Evolutionary conservation across 352 stramenopile species (phyloP), one percentile per base, ranked within the genome.

Genomic region (Pythium apleroticum): DNA sequence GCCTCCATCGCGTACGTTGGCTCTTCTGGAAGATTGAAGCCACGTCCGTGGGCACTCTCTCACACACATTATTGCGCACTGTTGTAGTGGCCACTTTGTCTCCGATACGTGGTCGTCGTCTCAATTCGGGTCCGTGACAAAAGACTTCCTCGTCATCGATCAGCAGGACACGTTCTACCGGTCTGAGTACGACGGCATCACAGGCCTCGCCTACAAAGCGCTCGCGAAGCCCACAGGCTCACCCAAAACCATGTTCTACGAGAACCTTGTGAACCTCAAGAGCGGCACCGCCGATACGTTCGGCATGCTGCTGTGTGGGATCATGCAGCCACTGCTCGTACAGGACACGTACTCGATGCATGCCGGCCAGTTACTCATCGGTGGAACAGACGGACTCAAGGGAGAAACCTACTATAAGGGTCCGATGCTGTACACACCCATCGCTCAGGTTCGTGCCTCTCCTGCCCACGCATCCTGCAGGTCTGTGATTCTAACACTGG

Each of bases 401-500:
- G 83, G 76, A 49, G 74, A 89, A 62, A 61, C 61, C 7, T 90
- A 88, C 57, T 91, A 89, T 55, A 75, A 57, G 0, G 86, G 80
- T 2, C 60, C 76, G n/a, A 90, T 95, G 69, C 65, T 91, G n/a
- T 93, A 90, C 62, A 86, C 86, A 3, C 86, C 86, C 1, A 87
- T 95, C 54, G 84, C 72, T 37, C 68, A 78, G 61, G 82, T 86
- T 54, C 28, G 71, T 48, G 20, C 20, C 7, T 28, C n/a, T 28
- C 33, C 14, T 30, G n/a, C n/a, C 52, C 8, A 17, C n/a, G 22
- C 12, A 19, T 5, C 48, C 27, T 39, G 0, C 25, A 31, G 27
- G 33, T 71, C 19, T 41, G 28, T 24, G 31, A 30, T 25, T 33
- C 30, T 33, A 33, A 33, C 30, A 14, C 1, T 71, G 10, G 57